Conservation (phyloP, 768 basidiomycete species). For the Xerocomus brunneocitrinus region DNA sequence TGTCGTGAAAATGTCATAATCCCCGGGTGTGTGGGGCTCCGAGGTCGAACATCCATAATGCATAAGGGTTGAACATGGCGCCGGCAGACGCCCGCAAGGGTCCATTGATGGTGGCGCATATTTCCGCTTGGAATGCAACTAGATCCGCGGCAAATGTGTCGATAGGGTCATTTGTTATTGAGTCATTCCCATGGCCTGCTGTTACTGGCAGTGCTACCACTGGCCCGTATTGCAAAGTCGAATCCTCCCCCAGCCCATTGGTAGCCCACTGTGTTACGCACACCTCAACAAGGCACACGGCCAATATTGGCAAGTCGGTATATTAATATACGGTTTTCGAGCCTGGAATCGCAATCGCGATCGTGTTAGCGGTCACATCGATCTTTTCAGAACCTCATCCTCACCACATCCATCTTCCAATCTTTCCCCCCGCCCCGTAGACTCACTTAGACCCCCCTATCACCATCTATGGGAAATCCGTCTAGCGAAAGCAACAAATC, state of each 20-base stretch:
- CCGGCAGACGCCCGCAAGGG: not conserved
- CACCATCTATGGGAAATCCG: slow-evolving; percentile 4
- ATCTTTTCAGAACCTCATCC: slow-evolving; percentile 16
- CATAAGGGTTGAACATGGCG: not conserved
- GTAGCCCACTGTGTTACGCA: not conserved
- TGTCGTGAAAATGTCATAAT: too few species aligned
- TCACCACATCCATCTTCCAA: slow-evolving; percentile 24
- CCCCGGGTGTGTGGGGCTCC: too few species aligned
- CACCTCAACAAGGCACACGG: not conserved
- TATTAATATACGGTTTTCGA: slow-evolving; percentile 25
- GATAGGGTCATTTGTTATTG: not conserved
- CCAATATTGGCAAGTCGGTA: slow-evolving; percentile 16
- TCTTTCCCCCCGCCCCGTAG: slow-evolving; percentile 17
- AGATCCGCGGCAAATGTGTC: not conserved
- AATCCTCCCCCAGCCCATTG: not conserved
- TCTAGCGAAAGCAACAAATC: too few species aligned
- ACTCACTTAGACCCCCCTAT: slow-evolving; percentile 16
- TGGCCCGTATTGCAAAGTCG: not conserved
- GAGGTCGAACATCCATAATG: too few species aligned
- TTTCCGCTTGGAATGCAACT: not conserved
- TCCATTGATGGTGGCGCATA: not conserved
- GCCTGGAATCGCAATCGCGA: slow-evolving; percentile 36
- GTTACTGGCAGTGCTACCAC: too few species aligned
- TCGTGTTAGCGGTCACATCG: slow-evolving; percentile 9
- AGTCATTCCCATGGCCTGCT: not conserved